Percentiles rank a stretch among this genome's conserved stretches.
phyloP scores from a whole-genome alignment of 2,329 filamentous ascomycete genomes.

The Paecilomyces variotii region DNA sequence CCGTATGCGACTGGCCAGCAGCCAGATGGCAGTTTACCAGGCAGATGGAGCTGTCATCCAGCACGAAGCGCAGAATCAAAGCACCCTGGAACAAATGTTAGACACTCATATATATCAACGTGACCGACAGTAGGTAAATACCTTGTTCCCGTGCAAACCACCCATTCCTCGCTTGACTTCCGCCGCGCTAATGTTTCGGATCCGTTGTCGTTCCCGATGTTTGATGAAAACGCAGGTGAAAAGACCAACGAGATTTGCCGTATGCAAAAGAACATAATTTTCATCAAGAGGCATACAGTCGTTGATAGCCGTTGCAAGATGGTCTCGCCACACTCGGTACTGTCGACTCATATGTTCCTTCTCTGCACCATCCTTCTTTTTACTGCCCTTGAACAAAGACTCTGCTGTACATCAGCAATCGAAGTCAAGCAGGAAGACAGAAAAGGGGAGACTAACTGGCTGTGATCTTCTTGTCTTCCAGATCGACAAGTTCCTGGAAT shows the following conservation, averaged over 20 bases:
- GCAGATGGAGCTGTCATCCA: slow-evolving; percentile 91
- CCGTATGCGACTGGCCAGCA: slow-evolving; percentile 84
- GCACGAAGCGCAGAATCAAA: slow-evolving; percentile 78
- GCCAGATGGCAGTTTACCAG: slow-evolving; percentile 97
- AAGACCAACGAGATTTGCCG: slow-evolving; percentile 80
- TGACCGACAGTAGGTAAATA: slow-evolving; percentile 16
- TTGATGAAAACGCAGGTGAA: slow-evolving; percentile 97
- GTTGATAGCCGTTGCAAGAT: slow-evolving; percentile 72
- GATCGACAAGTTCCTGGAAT: slow-evolving; percentile 95
- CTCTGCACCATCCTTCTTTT: slow-evolving; percentile 71
- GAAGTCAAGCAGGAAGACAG: not conserved
- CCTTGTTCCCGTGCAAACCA: slow-evolving; percentile 89
- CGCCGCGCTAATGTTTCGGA: slow-evolving; percentile 67
- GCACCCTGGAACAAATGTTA: slow-evolving; percentile 51
- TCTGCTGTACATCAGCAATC: slow-evolving; percentile 37
- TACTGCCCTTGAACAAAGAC: slow-evolving; percentile 70
- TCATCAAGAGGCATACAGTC: slow-evolving; percentile 71
- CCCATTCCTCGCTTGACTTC: slow-evolving; percentile 97
- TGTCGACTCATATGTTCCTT: slow-evolving; percentile 93
- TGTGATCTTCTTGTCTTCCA: slow-evolving; percentile 94
- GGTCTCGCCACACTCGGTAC: slow-evolving; percentile 93
- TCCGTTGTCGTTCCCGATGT: slow-evolving; percentile 63
- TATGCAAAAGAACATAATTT: slow-evolving; percentile 78
- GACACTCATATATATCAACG: not conserved
- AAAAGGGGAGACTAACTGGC: slow-evolving; percentile 54